Conservation (phyloP, 208 protist genomes). For the Blastocrithidia nonstop region DNA sequence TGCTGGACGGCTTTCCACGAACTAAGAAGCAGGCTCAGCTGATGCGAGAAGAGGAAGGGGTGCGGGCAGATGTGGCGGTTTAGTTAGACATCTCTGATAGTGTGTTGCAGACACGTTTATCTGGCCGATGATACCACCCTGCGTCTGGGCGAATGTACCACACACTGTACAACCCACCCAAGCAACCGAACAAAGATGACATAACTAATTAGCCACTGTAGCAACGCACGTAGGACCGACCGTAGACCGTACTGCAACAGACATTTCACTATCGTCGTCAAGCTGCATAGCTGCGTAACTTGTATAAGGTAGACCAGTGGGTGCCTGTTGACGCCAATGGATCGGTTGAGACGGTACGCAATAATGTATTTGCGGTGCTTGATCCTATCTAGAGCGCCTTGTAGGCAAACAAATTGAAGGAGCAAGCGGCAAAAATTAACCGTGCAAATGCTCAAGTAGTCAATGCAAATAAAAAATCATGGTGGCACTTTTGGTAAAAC, state of each 20-base stretch:
- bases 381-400: no score
- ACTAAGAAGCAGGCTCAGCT: slow-evolving; percentile 53
- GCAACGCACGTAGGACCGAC: slow-evolving; percentile 80
- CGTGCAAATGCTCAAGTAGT: no score
- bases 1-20: slow-evolving; percentile 81
- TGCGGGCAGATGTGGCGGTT: slow-evolving; percentile 46
- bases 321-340: slow-evolving; percentile 41
- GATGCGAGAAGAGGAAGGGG: slow-evolving; percentile 20
- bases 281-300: slow-evolving; percentile 51
- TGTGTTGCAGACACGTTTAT: slow-evolving; percentile 57
- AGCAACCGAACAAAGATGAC: slow-evolving; percentile 74
- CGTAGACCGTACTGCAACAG: slow-evolving; percentile 64
- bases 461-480: no score
- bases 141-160: slow-evolving; percentile 85
- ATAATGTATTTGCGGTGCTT: slow-evolving; percentile 53
- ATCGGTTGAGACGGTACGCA: slow-evolving; percentile 49
- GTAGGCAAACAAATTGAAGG: no score
- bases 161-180: slow-evolving; percentile 81
- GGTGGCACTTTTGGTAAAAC: no score
- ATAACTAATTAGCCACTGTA: slow-evolving; percentile 82
- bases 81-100: slow-evolving; percentile 56
- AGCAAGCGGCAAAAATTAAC: no score
- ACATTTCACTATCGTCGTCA: slow-evolving; percentile 61
- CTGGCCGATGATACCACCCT: slow-evolving; percentile 73
- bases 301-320: slow-evolving; percentile 45